Evolutionary conservation across 2,329 filamentous ascomycete genomes (phyloP), one percentile per base, ranked within the genome.

Genomic region (Colletotrichum magnum): DNA sequence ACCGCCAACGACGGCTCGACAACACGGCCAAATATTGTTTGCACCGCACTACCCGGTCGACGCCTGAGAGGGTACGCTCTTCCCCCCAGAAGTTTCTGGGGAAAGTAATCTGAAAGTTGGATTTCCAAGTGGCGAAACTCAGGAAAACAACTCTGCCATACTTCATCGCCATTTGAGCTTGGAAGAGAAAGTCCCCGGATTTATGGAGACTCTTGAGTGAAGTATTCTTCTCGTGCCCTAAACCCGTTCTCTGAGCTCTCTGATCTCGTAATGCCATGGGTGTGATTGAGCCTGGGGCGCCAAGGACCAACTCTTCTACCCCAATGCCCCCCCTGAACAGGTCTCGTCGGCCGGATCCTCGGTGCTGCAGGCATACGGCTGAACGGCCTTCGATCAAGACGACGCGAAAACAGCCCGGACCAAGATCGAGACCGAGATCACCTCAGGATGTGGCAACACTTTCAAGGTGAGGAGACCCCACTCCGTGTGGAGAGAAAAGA

Each of bases 1-100:
- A 75, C 73, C 4, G 76, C 75, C 24, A 77, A 75, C 61, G 76
- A 77, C 68, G 74, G 74, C 5, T 74, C 74, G 1, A 75, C 72
- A 32, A 73, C 72, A 2, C 69, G 73, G 45, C 73, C 51, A 1
- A 73, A 24, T 24, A 4, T 24, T 24, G 2, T 24, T 24, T 24
- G 2, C 21, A 2, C 21, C 21, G 18, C 75, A 77, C 26, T 75
- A 71, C 15, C 75, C 74, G 2, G 10, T 69, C 70, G 2, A 71
- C 69, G n/a, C 70, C 73, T 10, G 74, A 74, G 26, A 73, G n/a
- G 73, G 73, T 73, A 45, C 18, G 73, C 53, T 13, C 10, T 2
- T 36, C 3, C 32, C 9, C 32, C 2, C 2, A 36, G 32, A 6
- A 10, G 2, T 36, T 10, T 15, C 13, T 6, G 2, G 2, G 28